These are phyloP conservation scores for Emergomyces pasteurianus DNA, from an alignment of 2,329 filamentous ascomycete species.

Conservation along the genomic window DNA sequence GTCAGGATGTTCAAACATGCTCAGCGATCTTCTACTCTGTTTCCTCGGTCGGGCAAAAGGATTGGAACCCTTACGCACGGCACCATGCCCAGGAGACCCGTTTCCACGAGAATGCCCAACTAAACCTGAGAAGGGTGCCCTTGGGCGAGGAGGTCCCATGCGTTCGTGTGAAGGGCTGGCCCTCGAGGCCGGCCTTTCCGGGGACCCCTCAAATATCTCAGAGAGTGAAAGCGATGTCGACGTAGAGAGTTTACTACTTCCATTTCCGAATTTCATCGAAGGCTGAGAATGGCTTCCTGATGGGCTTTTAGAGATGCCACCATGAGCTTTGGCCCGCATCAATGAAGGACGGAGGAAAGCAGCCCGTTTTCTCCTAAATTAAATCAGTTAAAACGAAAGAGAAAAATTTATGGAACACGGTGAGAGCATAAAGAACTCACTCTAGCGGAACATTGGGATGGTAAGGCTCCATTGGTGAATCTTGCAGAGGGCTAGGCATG, in stretches of 20 bases:
- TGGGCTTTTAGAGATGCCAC: slow-evolving; percentile 50
- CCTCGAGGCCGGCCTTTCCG: slow-evolving; percentile 52
- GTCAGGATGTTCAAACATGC: slow-evolving; percentile 91
- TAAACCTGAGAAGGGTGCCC: slow-evolving; percentile 53
- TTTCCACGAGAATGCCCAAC: slow-evolving; percentile 47
- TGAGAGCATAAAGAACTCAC: slow-evolving; percentile 22
- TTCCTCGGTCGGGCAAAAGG: slow-evolving; percentile 67
- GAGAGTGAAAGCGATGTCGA: slow-evolving; percentile 57
- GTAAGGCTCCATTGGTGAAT: slow-evolving; percentile 26
- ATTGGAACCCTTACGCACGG: slow-evolving; percentile 61
- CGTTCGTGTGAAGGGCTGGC: slow-evolving; percentile 47
- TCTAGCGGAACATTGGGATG: slow-evolving; percentile 19
- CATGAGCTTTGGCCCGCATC: slow-evolving; percentile 58
- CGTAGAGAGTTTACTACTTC: slow-evolving; percentile 38
- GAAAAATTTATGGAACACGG: slow-evolving; percentile 1
- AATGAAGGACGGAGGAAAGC: slow-evolving; percentile 63
- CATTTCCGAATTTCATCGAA: slow-evolving; percentile 62
- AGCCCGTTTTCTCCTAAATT: slow-evolving; percentile 51
- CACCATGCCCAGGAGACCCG: slow-evolving; percentile 61
- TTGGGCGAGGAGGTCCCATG: slow-evolving; percentile 50
- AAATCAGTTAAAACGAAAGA: background rate
- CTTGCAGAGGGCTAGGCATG: slow-evolving; percentile 28
- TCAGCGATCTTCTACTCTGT: slow-evolving; percentile 80
- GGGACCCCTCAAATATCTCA: slow-evolving; percentile 72
- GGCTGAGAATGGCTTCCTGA: slow-evolving; percentile 53